phyloP scores from a whole-genome alignment of 2,329 filamentous ascomycete genomes.

The Cordyceps fumosorosea region DNA sequence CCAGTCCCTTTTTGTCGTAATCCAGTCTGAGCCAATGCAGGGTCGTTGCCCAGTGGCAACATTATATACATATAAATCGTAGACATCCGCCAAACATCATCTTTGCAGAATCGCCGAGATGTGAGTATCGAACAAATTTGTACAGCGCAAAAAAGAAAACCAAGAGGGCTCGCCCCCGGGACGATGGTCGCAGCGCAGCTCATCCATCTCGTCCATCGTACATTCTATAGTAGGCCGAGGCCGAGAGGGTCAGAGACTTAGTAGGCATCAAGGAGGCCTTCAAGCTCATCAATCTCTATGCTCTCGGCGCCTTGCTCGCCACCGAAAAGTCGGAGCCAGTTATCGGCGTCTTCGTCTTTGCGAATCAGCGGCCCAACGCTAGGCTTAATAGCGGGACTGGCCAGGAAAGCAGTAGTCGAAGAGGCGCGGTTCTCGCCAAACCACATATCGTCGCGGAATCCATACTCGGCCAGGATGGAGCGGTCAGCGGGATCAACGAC shows the following conservation, averaged over 20 bases:
- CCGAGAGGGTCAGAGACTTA: slow-evolving; percentile 31
- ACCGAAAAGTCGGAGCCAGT: slow-evolving; percentile 38
- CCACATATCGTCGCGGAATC: slow-evolving; percentile 42
- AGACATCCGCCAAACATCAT: slow-evolving; percentile 20
- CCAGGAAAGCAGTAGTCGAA: slow-evolving; percentile 38
- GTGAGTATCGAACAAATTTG: slow-evolving; percentile 10
- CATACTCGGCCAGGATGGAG: slow-evolving; percentile 26
- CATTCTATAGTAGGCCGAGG: slow-evolving; percentile 12
- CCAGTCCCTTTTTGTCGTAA: slow-evolving; percentile 7
- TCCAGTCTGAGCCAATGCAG: slow-evolving; percentile 10
- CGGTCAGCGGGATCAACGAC: slow-evolving; percentile 26
- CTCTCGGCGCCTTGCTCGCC: slow-evolving; percentile 75
- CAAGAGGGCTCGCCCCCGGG: slow-evolving; percentile 2
- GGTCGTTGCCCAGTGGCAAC: slow-evolving; percentile 9
- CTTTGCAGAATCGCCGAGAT: not conserved
- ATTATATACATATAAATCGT: slow-evolving; percentile 27
- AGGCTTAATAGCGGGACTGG: slow-evolving; percentile 47
- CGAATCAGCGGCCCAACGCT: slow-evolving; percentile 23
- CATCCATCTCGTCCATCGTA: slow-evolving; percentile 15
- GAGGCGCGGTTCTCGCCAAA: slow-evolving; percentile 41
- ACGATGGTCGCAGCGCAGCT: slow-evolving; percentile 14
- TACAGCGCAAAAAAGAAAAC: slow-evolving; percentile 8
- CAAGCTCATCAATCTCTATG: slow-evolving; percentile 88
- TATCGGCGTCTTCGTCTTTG: slow-evolving; percentile 33
- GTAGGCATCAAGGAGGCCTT: slow-evolving; percentile 74